Conservation (phyloP, 441 rosid genomes). For the Bruguiera hainesii region DNA sequence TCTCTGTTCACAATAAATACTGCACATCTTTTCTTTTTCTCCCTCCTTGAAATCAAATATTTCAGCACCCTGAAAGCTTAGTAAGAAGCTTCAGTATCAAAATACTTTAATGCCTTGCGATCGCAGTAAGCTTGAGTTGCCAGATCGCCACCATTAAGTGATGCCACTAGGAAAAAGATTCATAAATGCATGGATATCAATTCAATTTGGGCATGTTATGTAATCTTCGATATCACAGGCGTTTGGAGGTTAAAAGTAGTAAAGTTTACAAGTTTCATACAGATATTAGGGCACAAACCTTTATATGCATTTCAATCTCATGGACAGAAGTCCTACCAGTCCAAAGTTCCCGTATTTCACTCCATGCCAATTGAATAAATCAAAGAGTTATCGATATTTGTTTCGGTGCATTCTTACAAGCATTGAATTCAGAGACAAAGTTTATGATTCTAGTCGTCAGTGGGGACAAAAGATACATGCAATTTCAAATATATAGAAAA, state of each 20-base stretch:
- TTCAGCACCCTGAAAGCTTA: conserved; percentile 10
- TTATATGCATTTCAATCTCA: neutral
- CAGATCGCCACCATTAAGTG: conserved; percentile 11
- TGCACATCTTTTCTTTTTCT: neutral
- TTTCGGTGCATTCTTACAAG: neutral
- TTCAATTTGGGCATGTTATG: neutral
- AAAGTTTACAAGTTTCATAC: neutral
- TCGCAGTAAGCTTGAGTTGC: conserved; percentile 10
- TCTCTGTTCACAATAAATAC: neutral
- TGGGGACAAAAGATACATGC: neutral
- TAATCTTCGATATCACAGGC: neutral
- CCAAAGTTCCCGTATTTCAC: no score
- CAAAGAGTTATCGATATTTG: neutral
- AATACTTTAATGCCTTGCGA: conserved; percentile 1
- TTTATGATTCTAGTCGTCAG: neutral
- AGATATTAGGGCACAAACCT: neutral
- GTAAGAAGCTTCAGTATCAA: neutral
- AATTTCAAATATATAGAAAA: neutral
- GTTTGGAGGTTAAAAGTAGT: neutral
- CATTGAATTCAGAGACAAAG: neutral
- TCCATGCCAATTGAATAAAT: neutral
- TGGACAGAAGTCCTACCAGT: no score
- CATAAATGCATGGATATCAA: conserved; percentile 7
- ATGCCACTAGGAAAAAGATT: neutral
- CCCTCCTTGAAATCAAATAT: neutral